Evolutionary conservation across 495 filamentous ascomycete species (phyloP).

Genomic region (Sporormia fimetaria): DNA sequence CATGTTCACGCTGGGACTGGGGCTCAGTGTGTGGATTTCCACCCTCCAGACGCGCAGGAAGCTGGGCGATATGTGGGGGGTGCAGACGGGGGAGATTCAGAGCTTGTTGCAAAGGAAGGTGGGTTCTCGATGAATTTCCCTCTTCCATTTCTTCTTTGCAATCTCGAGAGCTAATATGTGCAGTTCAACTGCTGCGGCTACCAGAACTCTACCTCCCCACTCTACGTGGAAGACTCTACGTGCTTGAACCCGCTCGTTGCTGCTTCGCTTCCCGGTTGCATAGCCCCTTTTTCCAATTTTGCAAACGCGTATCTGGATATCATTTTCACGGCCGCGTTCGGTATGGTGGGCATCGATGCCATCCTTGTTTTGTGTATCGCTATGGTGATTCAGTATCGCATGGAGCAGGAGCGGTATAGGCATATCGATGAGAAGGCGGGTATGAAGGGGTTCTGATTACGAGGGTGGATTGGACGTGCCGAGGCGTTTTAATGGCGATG

Average conservation of each 20-base stretch:
- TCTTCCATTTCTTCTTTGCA: neutral
- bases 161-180: no score
- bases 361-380: slow-evolving; percentile 53
- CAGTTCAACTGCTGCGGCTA: slow-evolving; percentile 71
- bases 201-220: slow-evolving; percentile 51
- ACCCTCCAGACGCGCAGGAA: slow-evolving; percentile 52
- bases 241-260: slow-evolving; percentile 54
- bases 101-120: slow-evolving; percentile 55
- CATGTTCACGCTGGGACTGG: slow-evolving; percentile 52
- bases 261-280: slow-evolving; percentile 53
- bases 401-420: slow-evolving; percentile 57
- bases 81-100: slow-evolving; percentile 42
- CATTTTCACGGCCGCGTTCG: slow-evolving; percentile 65
- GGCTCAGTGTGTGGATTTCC: slow-evolving; percentile 56
- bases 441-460: slow-evolving; percentile 9
- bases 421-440: slow-evolving; percentile 60
- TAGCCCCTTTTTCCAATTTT: slow-evolving; percentile 48
- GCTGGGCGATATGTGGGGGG: slow-evolving; percentile 44
- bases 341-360: slow-evolving; percentile 57
- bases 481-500: neutral
- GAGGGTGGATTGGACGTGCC: neutral
- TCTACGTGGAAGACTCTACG: slow-evolving; percentile 47
- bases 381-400: slow-evolving; percentile 59
- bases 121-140: slow-evolving; percentile 21
- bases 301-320: slow-evolving; percentile 56